Evolutionary conservation across 1,284 basidiomycete species (phyloP).

Genomic region (Entoloma clypeatum): DNA sequence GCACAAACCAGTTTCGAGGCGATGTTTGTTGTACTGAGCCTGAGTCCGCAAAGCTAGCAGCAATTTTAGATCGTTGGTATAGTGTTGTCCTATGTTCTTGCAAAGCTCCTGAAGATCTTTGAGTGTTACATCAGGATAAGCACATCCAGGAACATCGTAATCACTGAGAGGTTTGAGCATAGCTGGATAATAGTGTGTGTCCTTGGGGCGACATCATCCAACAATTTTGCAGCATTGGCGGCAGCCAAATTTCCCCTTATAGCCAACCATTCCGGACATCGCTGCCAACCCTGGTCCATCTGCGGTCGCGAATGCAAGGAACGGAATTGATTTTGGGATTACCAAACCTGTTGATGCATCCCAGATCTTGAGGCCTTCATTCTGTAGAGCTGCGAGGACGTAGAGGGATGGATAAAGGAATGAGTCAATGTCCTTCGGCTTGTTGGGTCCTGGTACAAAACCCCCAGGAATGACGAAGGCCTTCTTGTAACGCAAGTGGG

Average conservation of each 20-base stretch:
- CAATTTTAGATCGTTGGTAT: conserved; percentile 3
- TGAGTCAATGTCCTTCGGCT: conserved; percentile 26
- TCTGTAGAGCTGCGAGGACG: conserved; percentile 26
- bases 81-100: not conserved
- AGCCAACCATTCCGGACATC: conserved; percentile 10
- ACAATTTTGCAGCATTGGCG: conserved; percentile 18
- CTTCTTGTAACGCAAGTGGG: conserved; percentile 21
- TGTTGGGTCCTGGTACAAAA: conserved; percentile 28
- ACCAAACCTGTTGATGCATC: conserved; percentile 17
- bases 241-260: conserved; percentile 16
- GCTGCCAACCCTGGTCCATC: conserved; percentile 10
- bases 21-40: not conserved
- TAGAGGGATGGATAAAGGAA: conserved; percentile 23
- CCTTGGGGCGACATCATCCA: conserved; percentile 17
- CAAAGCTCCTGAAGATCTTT: conserved; percentile 5
- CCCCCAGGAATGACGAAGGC: conserved; percentile 24
- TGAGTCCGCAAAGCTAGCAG: conserved; percentile 2
- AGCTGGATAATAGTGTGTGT: conserved; percentile 20
- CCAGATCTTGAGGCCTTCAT: conserved; percentile 20
- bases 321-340: conserved; percentile 1
- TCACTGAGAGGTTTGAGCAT: conserved; percentile 11
- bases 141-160: conserved; percentile 6
- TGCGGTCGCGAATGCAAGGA: conserved; percentile 10
- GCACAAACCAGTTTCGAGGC: conserved; percentile 3
- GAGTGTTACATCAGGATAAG: conserved; percentile 14